A percentile compares a stretch with the other conserved stretches of the same genome.
These are phyloP conservation scores for Chenopodium album DNA, from an alignment of 148 eudicot genomes.

Conservation along the genomic window DNA sequence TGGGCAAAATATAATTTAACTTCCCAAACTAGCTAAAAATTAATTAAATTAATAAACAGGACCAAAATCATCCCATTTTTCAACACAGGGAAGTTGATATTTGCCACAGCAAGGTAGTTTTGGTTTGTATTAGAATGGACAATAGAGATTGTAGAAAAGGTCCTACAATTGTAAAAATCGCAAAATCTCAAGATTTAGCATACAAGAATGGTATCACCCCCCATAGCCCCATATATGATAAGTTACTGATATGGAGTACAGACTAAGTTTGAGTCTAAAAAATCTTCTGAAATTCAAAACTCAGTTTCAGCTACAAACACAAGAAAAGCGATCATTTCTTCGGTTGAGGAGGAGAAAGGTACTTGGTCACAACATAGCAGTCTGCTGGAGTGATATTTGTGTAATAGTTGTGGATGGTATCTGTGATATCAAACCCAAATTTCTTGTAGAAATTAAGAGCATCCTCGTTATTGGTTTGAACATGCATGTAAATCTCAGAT, in stretches of 20 bases:
- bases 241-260: not conserved
- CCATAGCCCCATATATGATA: not conserved
- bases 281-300: constrained; percentile 16
- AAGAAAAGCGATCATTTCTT: constrained; percentile 39
- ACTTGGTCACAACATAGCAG: constrained; percentile 73
- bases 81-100: too few relatives aligned
- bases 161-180: not conserved
- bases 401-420: constrained; percentile 81
- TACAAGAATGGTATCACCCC: not conserved
- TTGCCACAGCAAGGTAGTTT: too few relatives aligned
- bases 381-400: constrained; percentile 86
- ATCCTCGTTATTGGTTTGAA: constrained; percentile 91
- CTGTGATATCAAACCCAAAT: constrained; percentile 87
- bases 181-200: constrained; percentile 8
- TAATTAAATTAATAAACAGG: too few relatives aligned
- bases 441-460: constrained; percentile 92
- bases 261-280: not conserved
- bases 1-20: too few relatives aligned
- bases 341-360: constrained; percentile 41
- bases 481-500: constrained; percentile 84
- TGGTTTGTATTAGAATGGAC: not conserved
- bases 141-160: not conserved
- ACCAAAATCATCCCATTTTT: too few relatives aligned
- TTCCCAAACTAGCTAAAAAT: too few relatives aligned
- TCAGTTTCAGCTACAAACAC: not conserved